Base-by-base conservation (phyloP, 352 stramenopile genomes). In the Globisporangium cystogenes region DNA sequence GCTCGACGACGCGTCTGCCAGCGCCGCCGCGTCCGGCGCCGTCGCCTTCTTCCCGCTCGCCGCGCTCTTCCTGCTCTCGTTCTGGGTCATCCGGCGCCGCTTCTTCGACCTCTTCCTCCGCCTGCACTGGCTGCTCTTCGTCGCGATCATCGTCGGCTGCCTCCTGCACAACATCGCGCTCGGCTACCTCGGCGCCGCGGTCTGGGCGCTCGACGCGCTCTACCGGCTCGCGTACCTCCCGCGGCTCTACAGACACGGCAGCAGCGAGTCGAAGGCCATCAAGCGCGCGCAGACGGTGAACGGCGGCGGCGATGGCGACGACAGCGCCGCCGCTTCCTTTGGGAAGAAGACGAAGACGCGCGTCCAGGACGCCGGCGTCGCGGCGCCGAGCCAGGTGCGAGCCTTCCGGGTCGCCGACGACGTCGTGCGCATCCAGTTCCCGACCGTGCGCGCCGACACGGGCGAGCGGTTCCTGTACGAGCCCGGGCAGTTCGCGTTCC, bases 401-500 rank as follows among this genome's bases (percentile, higher is more conserved):
- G 59, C 66, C 16, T 56, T 43, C 15, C 64, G 57, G 36, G 21
- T 80, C 18, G 45, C 70, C 1, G 57, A 64, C 1, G 70, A 75
- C 26, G 60, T 82, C n/a, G 64, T 74, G 1, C 58, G 64, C 20
- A 67, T 86, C 40, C 68, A 82, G 54, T 82, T 82, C 33, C 67
- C 67, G 12, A 65, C 63, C 23, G 59, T 72, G 31, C 64, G 56
- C 23, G 55, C 59, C 43, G 68, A 81, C n/a, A 78, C 58, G 24
- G 57, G 59, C 31, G 57, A 72, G 24, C 59, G 35, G 1, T 82
- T 82, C 45, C 42, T 50, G 1, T 81, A 76, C 27, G 42, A 72
- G 53, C 62, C 71, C n/a, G 74, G 74, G 0, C 74, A 89, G 55
- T 96, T 95, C 62, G 76, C 72, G 0, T 94, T 93, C 55, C 44